These are phyloP conservation scores for Cutaneotrichosporon sp. DNA, from an alignment of 1,284 basidiomycete species.

Conservation along the genomic window DNA sequence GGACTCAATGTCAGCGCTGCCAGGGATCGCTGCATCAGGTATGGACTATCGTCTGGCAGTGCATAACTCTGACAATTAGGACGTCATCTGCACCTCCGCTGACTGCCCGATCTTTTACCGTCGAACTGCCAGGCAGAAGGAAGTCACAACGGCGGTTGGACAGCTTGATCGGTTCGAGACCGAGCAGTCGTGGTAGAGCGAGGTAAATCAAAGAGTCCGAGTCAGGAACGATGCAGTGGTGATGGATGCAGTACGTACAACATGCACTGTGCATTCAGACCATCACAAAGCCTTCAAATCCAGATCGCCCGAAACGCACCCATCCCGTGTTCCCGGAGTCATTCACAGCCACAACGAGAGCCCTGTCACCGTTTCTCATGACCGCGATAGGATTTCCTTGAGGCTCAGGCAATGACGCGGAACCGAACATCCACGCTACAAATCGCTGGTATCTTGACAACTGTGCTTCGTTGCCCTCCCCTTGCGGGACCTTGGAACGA, in stretches of 20 bases:
- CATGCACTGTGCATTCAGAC: constrained; percentile 24
- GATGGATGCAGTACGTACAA: too few species aligned
- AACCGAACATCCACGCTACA: not conserved
- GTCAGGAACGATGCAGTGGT: not conserved
- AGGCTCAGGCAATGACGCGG: not conserved
- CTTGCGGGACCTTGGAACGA: not conserved
- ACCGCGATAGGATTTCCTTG: constrained; percentile 56
- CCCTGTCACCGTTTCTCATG: constrained; percentile 79
- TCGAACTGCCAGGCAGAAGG: constrained; percentile 93
- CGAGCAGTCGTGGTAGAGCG: constrained; percentile 42
- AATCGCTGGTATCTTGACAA: not conserved
- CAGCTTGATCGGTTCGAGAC: constrained; percentile 75
- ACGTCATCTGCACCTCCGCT: constrained; percentile 91
- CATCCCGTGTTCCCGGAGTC: constrained; percentile 85
- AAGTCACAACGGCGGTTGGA: constrained; percentile 74
- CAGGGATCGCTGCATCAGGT: constrained; percentile 93
- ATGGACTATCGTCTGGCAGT: not conserved
- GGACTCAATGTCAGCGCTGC: constrained; percentile 95
- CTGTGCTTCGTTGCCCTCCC: not conserved
- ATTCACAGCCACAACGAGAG: constrained; percentile 79
- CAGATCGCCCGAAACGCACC: constrained; percentile 79
- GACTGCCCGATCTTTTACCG: constrained; percentile 99
- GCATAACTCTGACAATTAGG: constrained; percentile 54
- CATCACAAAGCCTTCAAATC: constrained; percentile 77
- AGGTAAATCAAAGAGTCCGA: too few species aligned